A percentile compares a stretch with the other conserved stretches of the same genome.
Conservation (phyloP, 352 stramenopile species). For the Hyaloperonospora arabidopsidis region DNA sequence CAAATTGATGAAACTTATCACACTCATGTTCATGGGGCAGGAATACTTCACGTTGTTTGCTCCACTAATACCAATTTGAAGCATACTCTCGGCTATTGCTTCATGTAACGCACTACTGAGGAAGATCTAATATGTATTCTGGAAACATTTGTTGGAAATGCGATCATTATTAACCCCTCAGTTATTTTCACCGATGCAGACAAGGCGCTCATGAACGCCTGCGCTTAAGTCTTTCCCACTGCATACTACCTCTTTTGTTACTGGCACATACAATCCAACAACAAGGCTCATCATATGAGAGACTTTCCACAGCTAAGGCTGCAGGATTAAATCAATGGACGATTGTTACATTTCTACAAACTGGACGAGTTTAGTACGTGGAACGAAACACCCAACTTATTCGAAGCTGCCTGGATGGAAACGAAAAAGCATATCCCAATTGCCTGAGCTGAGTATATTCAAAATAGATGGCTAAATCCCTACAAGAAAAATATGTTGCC, state of each 20-base stretch:
- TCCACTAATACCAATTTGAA: not conserved
- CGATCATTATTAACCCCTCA: not conserved
- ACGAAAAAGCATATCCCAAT: not conserved
- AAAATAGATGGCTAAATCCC: not conserved
- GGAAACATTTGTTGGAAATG: not conserved
- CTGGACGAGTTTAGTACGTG: not conserved
- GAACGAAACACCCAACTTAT: not conserved
- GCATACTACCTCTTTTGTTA: not conserved
- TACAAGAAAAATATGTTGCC: too few species aligned
- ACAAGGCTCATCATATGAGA: not conserved
- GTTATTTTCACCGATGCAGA: not conserved
- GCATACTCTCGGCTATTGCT: not conserved
- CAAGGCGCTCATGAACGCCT: not conserved
- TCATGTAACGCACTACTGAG: not conserved
- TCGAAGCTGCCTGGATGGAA: not conserved
- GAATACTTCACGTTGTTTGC: not conserved
- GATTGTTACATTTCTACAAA: not conserved
- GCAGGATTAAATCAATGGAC: not conserved
- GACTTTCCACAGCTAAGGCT: not conserved
- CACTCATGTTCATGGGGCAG: not conserved
- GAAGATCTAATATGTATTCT: not conserved
- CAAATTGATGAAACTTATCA: not conserved
- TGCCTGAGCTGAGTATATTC: not conserved
- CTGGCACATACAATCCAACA: not conserved
- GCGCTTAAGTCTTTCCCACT: not conserved